Base-by-base conservation (phyloP, 805 yeast species). In the Naumovozyma castellii region DNA sequence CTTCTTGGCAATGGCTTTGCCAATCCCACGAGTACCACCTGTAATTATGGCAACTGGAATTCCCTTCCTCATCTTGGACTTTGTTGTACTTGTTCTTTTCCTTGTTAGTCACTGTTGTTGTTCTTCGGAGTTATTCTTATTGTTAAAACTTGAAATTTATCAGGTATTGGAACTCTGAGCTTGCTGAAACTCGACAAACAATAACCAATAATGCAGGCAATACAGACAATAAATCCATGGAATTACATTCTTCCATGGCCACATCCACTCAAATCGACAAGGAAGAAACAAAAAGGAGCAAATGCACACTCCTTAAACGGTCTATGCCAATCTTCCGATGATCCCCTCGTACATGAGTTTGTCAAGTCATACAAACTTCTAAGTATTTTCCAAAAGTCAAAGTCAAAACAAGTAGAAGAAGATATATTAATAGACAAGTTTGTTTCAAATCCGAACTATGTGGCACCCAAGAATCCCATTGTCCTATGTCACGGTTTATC, bases 401-500 rank as follows among this genome's bases (percentile, higher is more conserved):
- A 32, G 31, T 36, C 27, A 32, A 27, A 18, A 25, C 15, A 22
- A 14, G 32, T 6, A 12, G 14, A 34, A 19, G 14, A 18, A 13
- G 28, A 34, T 18, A 18, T 13, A 4, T 19, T 34, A 34, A 12
- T 16, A n/a, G 15, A 29, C 13, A 29, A 29, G 15, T 29, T 43
- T 8, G 3, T 8, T 2, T 18, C 42, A 8, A 38, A 31, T 34
- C 27, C 38, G 2, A 32, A 64, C 22, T 81, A 79, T 51, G 52
- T 59, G 10, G 70, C 80, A 3, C 87, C 94, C 0, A 73, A 73
- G 47, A 66, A 73, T 42, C 95, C 95, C 0, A 74, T 86, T 1
- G 81, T 86, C 0, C 59, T 86, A 19, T 86, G 95, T 51, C 96
- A 86, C 64, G 96, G 96, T 0, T 69, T 86, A 18, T 76, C 84